Evolutionary conservation across 2,329 filamentous ascomycete species (phyloP), one percentile per base, ranked within the genome.

Genomic region (Fusarium torulosum): DNA sequence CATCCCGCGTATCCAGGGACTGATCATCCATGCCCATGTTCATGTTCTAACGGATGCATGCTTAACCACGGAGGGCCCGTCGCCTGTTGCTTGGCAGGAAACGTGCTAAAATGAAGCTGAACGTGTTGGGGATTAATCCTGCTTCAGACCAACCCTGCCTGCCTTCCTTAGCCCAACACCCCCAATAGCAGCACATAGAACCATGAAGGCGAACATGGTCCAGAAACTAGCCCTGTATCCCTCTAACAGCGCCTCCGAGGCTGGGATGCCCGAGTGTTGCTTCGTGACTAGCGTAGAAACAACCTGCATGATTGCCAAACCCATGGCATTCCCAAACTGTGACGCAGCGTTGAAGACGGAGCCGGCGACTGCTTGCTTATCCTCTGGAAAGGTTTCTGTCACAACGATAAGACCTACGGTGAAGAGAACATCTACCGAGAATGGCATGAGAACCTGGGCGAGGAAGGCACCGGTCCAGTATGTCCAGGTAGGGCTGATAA

Each of bases 321-420:
- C 84, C 19, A 86, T 73, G 0, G 81, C 79, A n/a, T 75, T 82
- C 0, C 87, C 87, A 54, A 89, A 83, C 63, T 89, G 86, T 0
- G 81, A 77, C 1, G 84, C 78, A 0, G 86, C 88, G 62, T 87
- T 88, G 74, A 89, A 90, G 0, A 90, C 86, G 0, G 85, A 86
- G 0, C 87, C 88, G 0, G 86, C 87, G 1, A 90, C 76, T 0
- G 84, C 85, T 58, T 90, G 87, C 1, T 81, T 87, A 10, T 85
- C 76, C n/a, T 82, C 78, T 0, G 85, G 83, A 62, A 89, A 89
- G 4, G 79, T 81, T 15, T 85, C 82, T 0, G 82, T 81, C 9
- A 89, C 82, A 5, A 88, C 75, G 20, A 89, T 79, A 21, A 85
- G 77, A 1, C 82, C 84, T 4, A 89, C 81, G 0, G 85, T 88